phyloP scores from a whole-genome alignment of 1,284 basidiomycete species.

The Coniferiporia weirii region DNA sequence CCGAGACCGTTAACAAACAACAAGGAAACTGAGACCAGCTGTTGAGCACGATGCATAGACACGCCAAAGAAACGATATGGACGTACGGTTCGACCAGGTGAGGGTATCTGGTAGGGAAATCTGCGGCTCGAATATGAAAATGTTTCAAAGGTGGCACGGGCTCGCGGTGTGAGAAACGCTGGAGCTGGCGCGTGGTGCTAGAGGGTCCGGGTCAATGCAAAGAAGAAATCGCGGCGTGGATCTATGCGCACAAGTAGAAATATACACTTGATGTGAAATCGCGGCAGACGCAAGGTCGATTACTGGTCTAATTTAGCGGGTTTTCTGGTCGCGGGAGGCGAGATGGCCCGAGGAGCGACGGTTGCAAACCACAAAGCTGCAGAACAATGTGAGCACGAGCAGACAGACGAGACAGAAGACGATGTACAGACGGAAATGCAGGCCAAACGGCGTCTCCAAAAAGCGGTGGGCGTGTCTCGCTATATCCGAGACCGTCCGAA shows the following conservation, averaged over 20 bases:
- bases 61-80: neutral
- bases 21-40: neutral
- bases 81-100: neutral
- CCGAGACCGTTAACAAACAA: neutral
- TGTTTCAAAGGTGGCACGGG: neutral
- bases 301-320: too few species aligned
- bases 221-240: neutral
- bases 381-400: too few species aligned
- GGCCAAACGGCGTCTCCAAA: too few species aligned
- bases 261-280: neutral
- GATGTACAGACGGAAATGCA: too few species aligned
- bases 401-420: too few species aligned
- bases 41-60: too few species aligned
- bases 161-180: neutral
- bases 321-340: too few species aligned
- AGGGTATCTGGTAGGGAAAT: neutral
- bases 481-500: neutral
- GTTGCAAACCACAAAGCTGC: too few species aligned
- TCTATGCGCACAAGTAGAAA: neutral
- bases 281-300: too few species aligned
- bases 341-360: too few species aligned
- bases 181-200: neutral
- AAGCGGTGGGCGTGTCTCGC: too few species aligned
- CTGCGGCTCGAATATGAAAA: neutral
- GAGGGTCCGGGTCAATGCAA: neutral